These are phyloP conservation scores for Cutaneotrichosporon cavernicola DNA, from an alignment of 1,284 basidiomycete genomes.

Conservation along the genomic window DNA sequence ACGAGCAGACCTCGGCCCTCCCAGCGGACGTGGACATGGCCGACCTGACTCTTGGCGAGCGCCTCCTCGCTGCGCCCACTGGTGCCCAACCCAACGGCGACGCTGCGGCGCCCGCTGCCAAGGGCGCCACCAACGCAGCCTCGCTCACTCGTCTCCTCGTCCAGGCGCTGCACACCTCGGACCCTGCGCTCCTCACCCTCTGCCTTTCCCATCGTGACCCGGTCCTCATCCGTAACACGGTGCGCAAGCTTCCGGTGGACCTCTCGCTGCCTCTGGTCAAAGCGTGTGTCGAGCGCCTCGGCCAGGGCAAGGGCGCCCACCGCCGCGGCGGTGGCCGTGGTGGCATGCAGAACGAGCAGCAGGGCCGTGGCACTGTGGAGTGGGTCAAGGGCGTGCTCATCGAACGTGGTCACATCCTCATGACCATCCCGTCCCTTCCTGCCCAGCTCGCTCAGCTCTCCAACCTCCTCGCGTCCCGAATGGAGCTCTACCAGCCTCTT, in stretches of 20 bases:
- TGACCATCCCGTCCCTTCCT: slow-evolving; percentile 62
- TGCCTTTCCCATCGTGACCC: slow-evolving; percentile 82
- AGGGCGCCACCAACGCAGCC: slow-evolving; percentile 67
- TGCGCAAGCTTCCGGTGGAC: slow-evolving; percentile 83
- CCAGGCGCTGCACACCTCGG: slow-evolving; percentile 94
- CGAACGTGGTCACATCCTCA: slow-evolving; percentile 86
- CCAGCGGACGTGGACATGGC: slow-evolving; percentile 75
- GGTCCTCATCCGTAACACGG: slow-evolving; percentile 79
- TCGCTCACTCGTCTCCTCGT: slow-evolving; percentile 92
- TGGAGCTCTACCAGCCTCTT: slow-evolving; percentile 80
- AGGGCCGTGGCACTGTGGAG: slow-evolving; percentile 75
- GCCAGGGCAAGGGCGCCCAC: slow-evolving; percentile 72
- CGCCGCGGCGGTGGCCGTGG: slow-evolving; percentile 63
- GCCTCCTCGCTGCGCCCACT: slow-evolving; percentile 66
- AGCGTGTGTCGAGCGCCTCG: slow-evolving; percentile 84
- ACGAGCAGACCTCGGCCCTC: slow-evolving; percentile 51
- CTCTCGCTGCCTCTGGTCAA: slow-evolving; percentile 82
- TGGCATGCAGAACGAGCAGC: slow-evolving; percentile 77
- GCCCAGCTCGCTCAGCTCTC: slow-evolving; percentile 76
- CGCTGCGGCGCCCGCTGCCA: slow-evolving; percentile 24
- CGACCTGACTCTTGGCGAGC: slow-evolving; percentile 83
- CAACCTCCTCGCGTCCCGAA: slow-evolving; percentile 72
- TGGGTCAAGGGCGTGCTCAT: slow-evolving; percentile 89
- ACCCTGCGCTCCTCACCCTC: slow-evolving; percentile 80
- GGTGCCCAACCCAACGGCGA: slow-evolving; percentile 51